phyloP scores from a whole-genome alignment of 73 alveolate genomes.

The Paramecium sexaurelia region DNA sequence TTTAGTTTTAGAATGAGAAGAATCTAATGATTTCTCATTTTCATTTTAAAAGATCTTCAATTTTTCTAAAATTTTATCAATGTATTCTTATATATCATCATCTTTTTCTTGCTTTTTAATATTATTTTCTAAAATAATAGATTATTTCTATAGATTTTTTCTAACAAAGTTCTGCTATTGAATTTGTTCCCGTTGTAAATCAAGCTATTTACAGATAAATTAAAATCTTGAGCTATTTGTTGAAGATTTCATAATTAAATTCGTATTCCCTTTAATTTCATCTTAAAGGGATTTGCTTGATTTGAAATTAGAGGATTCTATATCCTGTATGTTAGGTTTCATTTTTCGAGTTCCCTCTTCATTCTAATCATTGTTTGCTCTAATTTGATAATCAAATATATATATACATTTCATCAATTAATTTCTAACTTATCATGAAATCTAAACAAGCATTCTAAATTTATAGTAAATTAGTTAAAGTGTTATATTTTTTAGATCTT shows the following conservation, averaged over 20 bases:
- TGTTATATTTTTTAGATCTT: neutral
- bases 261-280: neutral
- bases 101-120: neutral
- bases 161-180: neutral
- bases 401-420: conserved; percentile 32
- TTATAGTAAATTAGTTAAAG: neutral
- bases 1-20: neutral
- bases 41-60: neutral
- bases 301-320: neutral
- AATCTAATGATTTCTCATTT: neutral
- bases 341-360: neutral
- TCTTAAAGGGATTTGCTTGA: neutral
- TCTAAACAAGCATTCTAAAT: neutral
- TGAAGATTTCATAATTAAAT: neutral
- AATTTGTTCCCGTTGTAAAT: neutral
- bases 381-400: neutral
- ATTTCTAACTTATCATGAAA: neutral
- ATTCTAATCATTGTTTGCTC: neutral
- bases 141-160: neutral
- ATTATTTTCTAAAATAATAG: neutral
- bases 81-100: neutral
- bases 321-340: neutral
- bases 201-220: neutral
- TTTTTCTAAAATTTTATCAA: neutral
- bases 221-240: neutral